These are phyloP conservation scores for Hyphopichia buzzinii DNA, from an alignment of 1,139 yeast species.

Conservation along the genomic window DNA sequence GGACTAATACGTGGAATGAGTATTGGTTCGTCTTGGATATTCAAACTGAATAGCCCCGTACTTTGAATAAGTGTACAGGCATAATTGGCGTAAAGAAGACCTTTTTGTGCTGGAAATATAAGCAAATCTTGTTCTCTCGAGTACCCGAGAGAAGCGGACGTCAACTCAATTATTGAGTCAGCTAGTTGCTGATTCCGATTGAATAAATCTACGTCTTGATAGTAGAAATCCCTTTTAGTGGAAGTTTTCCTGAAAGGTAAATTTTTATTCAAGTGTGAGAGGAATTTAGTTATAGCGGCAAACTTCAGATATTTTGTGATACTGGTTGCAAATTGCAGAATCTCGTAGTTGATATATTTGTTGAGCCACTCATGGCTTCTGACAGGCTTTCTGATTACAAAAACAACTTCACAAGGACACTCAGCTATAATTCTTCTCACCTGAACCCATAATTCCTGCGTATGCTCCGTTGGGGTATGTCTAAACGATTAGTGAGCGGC, in stretches of 20 bases:
- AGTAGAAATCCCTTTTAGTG: slow-evolving; percentile 65
- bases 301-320: slow-evolving; percentile 6
- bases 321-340: neutral
- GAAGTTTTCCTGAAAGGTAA: slow-evolving; percentile 16
- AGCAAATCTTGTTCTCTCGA: slow-evolving; percentile 30
- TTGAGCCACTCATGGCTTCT: no score
- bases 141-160: slow-evolving; percentile 26
- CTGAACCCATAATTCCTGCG: no score
- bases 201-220: slow-evolving; percentile 60
- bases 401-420: no score
- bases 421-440: no score
- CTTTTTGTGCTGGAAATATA: slow-evolving; percentile 62
- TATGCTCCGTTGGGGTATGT: no score
- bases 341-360: no score
- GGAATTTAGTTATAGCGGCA: slow-evolving; percentile 15
- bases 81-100: slow-evolving; percentile 48
- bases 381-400: no score
- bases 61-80: slow-evolving; percentile 3
- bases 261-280: slow-evolving; percentile 2
- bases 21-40: slow-evolving; percentile 17
- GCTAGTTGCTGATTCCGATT: slow-evolving; percentile 41
- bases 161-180: slow-evolving; percentile 34
- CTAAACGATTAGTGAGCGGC: no score
- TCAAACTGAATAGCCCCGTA: slow-evolving; percentile 4
- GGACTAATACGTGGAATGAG: slow-evolving; percentile 21